A percentile compares a stretch with the other conserved stretches of the same genome.
These are phyloP conservation scores for Iris macrosiphon DNA, from an alignment of 106 monocot genomes.

Conservation along the genomic window DNA sequence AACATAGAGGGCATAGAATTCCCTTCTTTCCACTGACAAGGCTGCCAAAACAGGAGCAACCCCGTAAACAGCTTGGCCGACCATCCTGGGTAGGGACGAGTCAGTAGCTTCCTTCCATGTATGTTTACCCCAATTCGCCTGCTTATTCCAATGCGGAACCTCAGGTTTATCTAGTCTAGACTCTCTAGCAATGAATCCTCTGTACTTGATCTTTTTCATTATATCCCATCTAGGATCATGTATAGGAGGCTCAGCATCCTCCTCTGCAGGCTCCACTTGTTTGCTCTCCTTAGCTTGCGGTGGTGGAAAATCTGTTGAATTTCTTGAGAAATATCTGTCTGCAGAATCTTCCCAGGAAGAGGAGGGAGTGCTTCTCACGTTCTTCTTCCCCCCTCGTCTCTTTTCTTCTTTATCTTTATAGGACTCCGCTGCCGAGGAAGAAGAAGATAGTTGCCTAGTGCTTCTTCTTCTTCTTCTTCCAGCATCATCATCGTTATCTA, in stretches of 20 bases:
- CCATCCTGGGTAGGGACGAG: conserved; percentile 64
- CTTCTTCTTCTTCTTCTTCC: neutral
- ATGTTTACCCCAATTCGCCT: conserved; percentile 70
- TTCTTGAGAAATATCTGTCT: conserved; percentile 47
- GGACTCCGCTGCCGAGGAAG: conserved; percentile 53
- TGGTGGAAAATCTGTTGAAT: neutral
- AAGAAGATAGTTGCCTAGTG: too few relatives aligned
- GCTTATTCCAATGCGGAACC: conserved; percentile 53
- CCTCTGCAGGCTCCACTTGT: conserved; percentile 9
- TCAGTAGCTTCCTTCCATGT: conserved; percentile 60
- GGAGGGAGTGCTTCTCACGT: neutral
- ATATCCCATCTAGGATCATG: conserved; percentile 54
- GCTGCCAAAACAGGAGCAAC: conserved; percentile 78
- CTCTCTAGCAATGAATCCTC: conserved; percentile 22
- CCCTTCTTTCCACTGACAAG: conserved; percentile 58
- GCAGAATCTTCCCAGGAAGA: conserved; percentile 80
- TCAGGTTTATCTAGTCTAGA: conserved; percentile 47
- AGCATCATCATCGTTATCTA: neutral
- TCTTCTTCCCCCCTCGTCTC: neutral
- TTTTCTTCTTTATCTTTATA: conserved; percentile 20
- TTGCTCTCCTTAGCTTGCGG: neutral
- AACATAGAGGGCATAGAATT: conserved; percentile 74
- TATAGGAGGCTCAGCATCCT: conserved; percentile 20
- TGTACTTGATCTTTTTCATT: conserved; percentile 41
- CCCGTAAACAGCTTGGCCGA: conserved; percentile 79